These are phyloP conservation scores for Carpinus viminea DNA, from an alignment of 306 rosid genomes.

Conservation along the genomic window DNA sequence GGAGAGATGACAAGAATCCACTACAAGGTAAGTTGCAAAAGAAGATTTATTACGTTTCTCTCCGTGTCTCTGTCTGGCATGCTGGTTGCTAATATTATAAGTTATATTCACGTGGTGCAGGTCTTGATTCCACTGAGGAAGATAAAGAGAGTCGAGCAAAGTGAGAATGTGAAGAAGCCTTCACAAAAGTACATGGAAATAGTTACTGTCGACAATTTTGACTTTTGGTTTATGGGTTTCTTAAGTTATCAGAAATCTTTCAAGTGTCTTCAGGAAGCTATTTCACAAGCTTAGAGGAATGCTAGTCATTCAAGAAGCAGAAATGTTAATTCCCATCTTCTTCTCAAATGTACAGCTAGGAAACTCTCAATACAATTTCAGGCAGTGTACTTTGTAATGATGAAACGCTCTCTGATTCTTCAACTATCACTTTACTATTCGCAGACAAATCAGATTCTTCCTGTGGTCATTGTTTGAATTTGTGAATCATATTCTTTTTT, in stretches of 20 bases:
- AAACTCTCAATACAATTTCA: background rate
- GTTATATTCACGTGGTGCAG: slow-evolving; percentile 24
- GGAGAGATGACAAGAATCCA: slow-evolving; percentile 51
- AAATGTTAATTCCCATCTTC: slow-evolving; percentile 1
- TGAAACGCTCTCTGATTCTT: background rate
- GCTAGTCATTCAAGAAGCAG: background rate
- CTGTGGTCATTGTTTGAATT: background rate
- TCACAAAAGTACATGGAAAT: slow-evolving; percentile 57
- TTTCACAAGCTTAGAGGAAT: slow-evolving; percentile 29
- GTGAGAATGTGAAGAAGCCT: slow-evolving; percentile 44
- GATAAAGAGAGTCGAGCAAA: slow-evolving; percentile 43
- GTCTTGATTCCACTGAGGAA: slow-evolving; percentile 51
- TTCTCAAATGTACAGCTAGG: slow-evolving; percentile 4
- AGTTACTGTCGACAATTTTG: slow-evolving; percentile 56
- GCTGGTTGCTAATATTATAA: slow-evolving; percentile 1
- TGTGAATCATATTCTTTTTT: background rate
- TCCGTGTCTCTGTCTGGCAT: background rate
- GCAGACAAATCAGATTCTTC: background rate
- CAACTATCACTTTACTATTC: background rate
- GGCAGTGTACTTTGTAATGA: slow-evolving; percentile 6
- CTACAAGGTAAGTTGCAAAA: slow-evolving; percentile 47
- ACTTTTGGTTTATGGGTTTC: slow-evolving; percentile 78
- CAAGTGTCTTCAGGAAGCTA: slow-evolving; percentile 38
- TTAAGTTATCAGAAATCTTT: slow-evolving; percentile 48
- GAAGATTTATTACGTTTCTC: background rate